Conservation (phyloP, 352 stramenopile genomes). For the Phytophthora gonapodyides region DNA sequence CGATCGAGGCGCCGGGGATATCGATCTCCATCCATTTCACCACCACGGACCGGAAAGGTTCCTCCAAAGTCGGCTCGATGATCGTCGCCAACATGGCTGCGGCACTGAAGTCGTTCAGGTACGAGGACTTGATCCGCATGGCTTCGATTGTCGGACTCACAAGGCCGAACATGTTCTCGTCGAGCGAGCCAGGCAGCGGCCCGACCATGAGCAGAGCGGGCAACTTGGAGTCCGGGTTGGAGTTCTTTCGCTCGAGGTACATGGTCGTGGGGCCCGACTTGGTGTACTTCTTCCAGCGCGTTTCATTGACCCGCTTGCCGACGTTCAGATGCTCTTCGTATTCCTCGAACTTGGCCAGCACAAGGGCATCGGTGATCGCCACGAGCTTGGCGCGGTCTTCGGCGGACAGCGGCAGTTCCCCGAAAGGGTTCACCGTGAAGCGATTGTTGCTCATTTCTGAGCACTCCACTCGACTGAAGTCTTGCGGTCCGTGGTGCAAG, state of each 20-base stretch:
- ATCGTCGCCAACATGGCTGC: constrained; percentile 48
- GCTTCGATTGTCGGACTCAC: constrained; percentile 35
- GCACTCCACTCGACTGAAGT: not conserved
- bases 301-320: constrained; percentile 17
- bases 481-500: not conserved
- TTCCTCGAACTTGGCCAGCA: constrained; percentile 24
- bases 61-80: constrained; percentile 42
- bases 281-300: constrained; percentile 24
- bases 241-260: constrained; percentile 25
- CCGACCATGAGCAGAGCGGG: constrained; percentile 30
- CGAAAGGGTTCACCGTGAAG: constrained; percentile 29
- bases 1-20: constrained; percentile 15
- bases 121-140: constrained; percentile 34
- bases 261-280: constrained; percentile 7
- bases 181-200: constrained; percentile 30
- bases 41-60: constrained; percentile 44
- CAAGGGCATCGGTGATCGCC: constrained; percentile 10
- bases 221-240: constrained; percentile 21
- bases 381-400: constrained; percentile 21
- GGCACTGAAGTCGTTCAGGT: constrained; percentile 33
- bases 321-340: constrained; percentile 27
- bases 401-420: not conserved
- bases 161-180: constrained; percentile 49
- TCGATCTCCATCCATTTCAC: constrained; percentile 46
- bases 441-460: constrained; percentile 14